Evolutionary conservation across 495 filamentous ascomycete species (phyloP).

Genomic region (Penicillium goetzii): DNA sequence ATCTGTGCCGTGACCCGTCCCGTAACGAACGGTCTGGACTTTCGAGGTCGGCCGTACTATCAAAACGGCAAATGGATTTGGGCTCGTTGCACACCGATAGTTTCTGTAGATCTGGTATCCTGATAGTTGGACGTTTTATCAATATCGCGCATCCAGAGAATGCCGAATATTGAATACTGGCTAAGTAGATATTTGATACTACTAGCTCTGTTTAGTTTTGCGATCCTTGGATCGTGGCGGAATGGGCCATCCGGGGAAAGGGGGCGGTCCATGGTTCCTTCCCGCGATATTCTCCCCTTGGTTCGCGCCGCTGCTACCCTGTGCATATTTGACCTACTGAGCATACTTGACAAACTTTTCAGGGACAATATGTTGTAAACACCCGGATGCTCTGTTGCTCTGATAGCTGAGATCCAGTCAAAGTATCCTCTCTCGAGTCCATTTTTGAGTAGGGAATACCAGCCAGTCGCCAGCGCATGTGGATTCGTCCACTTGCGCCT

Average conservation of each 20-base stretch:
- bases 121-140: background rate
- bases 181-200: background rate
- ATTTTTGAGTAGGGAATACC: background rate
- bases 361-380: background rate
- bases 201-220: background rate
- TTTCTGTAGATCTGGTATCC: background rate
- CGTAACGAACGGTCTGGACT: constrained; percentile 7
- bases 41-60: background rate
- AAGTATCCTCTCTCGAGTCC: background rate
- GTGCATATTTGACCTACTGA: background rate
- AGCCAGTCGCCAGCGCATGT: background rate
- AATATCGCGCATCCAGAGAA: too few species aligned
- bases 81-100: constrained; percentile 4
- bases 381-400: background rate
- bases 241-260: constrained; percentile 30
- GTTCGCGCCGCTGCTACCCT: constrained; percentile 8
- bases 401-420: background rate
- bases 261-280: constrained; percentile 34
- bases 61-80: background rate
- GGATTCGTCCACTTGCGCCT: background rate
- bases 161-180: background rate
- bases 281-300: constrained; percentile 22
- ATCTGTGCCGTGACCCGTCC: background rate
- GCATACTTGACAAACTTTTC: background rate
- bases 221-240: constrained; percentile 22